A percentile compares a stretch with the other conserved stretches of the same genome.
Conservation (phyloP, 2,329 filamentous ascomycete species). For the Penicillium sp. region DNA sequence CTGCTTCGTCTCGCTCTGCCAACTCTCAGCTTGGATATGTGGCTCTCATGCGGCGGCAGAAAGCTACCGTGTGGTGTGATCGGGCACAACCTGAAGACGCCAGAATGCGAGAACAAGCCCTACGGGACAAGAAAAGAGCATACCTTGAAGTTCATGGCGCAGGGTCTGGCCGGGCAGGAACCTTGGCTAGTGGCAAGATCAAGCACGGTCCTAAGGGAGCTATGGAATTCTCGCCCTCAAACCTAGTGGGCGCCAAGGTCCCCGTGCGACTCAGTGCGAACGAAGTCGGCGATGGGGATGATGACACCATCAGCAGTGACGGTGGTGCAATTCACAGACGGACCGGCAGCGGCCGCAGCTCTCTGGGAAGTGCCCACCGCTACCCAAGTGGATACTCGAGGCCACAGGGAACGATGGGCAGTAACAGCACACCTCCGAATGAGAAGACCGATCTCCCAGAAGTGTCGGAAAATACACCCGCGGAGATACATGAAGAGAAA, state of each 20-base stretch:
- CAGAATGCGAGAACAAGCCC: slow-evolving; percentile 74
- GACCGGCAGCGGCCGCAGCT: slow-evolving; percentile 58
- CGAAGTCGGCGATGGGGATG: slow-evolving; percentile 86
- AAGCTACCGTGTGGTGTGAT: slow-evolving; percentile 98
- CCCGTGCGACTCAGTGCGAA: slow-evolving; percentile 91
- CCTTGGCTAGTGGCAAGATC: slow-evolving; percentile 73
- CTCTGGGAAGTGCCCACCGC: slow-evolving; percentile 46
- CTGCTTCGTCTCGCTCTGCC: slow-evolving; percentile 75
- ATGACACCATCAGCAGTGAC: slow-evolving; percentile 49
- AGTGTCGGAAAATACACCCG: slow-evolving; percentile 39
- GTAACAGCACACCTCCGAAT: slow-evolving; percentile 53
- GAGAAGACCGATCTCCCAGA: slow-evolving; percentile 41
- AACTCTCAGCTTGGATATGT: slow-evolving; percentile 75
- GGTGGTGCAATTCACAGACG: slow-evolving; percentile 47
- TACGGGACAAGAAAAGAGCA: slow-evolving; percentile 82
- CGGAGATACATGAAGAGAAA: slow-evolving; percentile 27
- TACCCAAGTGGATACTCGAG: slow-evolving; percentile 46
- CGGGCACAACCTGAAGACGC: slow-evolving; percentile 90
- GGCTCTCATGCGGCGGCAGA: slow-evolving; percentile 91
- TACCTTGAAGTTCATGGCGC: slow-evolving; percentile 73
- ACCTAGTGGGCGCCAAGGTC: slow-evolving; percentile 73
- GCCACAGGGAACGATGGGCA: slow-evolving; percentile 45
- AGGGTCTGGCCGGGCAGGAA: slow-evolving; percentile 56
- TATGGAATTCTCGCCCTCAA: slow-evolving; percentile 75
- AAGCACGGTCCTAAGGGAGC: slow-evolving; percentile 80